These are phyloP conservation scores for Cynanchum wilfordii DNA, from an alignment of 257 asterid species.

Conservation along the genomic window DNA sequence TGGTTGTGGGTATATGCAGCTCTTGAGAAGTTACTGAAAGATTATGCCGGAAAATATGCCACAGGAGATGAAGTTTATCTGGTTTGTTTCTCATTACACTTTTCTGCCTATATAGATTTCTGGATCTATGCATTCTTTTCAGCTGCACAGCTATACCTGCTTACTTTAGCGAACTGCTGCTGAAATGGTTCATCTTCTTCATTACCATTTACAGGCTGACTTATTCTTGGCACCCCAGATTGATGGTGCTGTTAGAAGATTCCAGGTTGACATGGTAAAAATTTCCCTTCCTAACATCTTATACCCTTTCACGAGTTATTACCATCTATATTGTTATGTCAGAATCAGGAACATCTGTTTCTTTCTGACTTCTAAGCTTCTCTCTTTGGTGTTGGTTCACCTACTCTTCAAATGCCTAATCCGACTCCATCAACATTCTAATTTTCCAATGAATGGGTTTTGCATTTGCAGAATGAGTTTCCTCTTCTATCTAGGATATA, in stretches of 20 bases:
- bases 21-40: constrained; percentile 63
- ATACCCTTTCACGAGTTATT: not conserved
- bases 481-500: constrained; percentile 39
- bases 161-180: not conserved
- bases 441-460: not conserved
- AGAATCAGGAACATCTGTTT: not conserved
- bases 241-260: constrained; percentile 45
- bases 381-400: not conserved
- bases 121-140: not conserved
- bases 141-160: not conserved
- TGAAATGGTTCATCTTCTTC: constrained; percentile 10
- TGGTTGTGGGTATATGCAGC: constrained; percentile 38
- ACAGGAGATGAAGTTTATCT: constrained; percentile 61
- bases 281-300: not conserved
- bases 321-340: not conserved
- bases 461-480: constrained; percentile 39
- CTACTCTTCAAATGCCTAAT: not conserved
- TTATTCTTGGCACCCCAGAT: constrained; percentile 73
- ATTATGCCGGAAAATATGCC: constrained; percentile 67
- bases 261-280: constrained; percentile 53
- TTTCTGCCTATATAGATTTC: not conserved
- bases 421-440: not conserved
- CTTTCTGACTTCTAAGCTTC: not conserved
- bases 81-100: constrained; percentile 33
- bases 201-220: constrained; percentile 54